These are phyloP conservation scores for Anastatica hierochuntica DNA, from an alignment of 345 rosid genomes.

Conservation along the genomic window DNA sequence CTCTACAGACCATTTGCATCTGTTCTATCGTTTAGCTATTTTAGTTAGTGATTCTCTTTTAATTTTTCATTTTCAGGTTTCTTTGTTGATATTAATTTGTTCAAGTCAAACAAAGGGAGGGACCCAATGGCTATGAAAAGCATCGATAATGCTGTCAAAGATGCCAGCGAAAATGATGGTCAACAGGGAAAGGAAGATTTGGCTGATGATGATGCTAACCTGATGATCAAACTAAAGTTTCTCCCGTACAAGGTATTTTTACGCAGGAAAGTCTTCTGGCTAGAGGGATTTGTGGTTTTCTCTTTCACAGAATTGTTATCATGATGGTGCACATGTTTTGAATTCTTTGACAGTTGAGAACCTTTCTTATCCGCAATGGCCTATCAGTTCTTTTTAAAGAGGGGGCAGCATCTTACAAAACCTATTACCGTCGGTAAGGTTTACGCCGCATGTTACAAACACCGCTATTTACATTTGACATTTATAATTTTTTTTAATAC, in stretches of 20 bases:
- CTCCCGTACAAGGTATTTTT: slow-evolving; percentile 78
- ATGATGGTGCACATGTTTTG: slow-evolving; percentile 9
- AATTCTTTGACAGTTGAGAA: slow-evolving; percentile 52
- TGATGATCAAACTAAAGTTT: slow-evolving; percentile 90
- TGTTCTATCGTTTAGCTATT: not conserved
- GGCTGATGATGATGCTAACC: slow-evolving; percentile 79
- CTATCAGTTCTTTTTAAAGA: slow-evolving; percentile 72
- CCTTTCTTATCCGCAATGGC: slow-evolving; percentile 94
- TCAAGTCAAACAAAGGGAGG: slow-evolving; percentile 62
- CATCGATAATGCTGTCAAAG: slow-evolving; percentile 26
- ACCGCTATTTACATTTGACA: too few relatives aligned
- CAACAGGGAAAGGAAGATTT: slow-evolving; percentile 35
- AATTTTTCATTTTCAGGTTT: slow-evolving; percentile 45
- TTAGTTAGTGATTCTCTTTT: slow-evolving; percentile 15
- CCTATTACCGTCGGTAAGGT: slow-evolving; percentile 59
- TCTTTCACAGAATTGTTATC: slow-evolving; percentile 7
- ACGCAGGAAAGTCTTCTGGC: not conserved
- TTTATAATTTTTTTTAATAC: too few relatives aligned
- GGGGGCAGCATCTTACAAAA: slow-evolving; percentile 79
- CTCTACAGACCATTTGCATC: slow-evolving; percentile 5
- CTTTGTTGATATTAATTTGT: slow-evolving; percentile 78
- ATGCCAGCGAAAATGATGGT: slow-evolving; percentile 34
- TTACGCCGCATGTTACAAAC: too few relatives aligned
- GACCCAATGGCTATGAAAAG: slow-evolving; percentile 41
- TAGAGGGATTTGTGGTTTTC: not conserved